Evolutionary conservation across 73 alveolate genomes (phyloP), one percentile per base, ranked within the genome.

Genomic region (Symbiodinium natans): DNA sequence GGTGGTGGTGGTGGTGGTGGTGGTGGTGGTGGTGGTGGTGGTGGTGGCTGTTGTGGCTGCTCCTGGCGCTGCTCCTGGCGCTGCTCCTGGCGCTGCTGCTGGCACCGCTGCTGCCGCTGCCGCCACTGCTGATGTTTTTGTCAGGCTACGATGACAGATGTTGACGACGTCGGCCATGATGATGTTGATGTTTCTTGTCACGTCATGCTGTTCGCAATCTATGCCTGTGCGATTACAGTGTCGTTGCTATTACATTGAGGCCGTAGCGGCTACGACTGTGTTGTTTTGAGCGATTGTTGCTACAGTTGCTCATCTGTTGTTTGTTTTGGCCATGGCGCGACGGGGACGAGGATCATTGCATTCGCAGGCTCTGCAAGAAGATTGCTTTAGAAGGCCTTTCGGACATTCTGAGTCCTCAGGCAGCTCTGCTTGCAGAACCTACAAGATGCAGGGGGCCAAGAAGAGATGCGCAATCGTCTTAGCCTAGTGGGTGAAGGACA

Each of bases 381-480:
- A n/a, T 75, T 31, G 86, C 46, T n/a, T n/a, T 75, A 46, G n/a
- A n/a, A n/a, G n/a, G n/a, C n/a, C n/a, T n/a, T n/a, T n/a, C n/a
- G n/a, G n/a, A n/a, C n/a, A n/a, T n/a, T n/a, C n/a, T n/a, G n/a
- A n/a, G n/a, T n/a, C 29, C 27, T 31, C 38, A 90, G 97, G 97
- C 88, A 90, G 97, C 97, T 90, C 27, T 71, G 80, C 52, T 29
- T 90, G 54, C 97, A 90, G 83, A 90, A 90, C 40, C 80, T 90
- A 25, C 89, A 90, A 19, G 97, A 90, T 41, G 97, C 36, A 36
- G 27, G 73, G 43, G 43, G 33, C 95, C 41, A 9, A 36, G 85
- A 7, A 15, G 83, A 25, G 19, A 42, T 27, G 82, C 71, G 4
- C 1, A 15, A 52, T 0, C 71, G 23, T 21, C 31, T 52, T 52